Evolutionary conservation across 345 rosid genomes (phyloP).

Genomic region (Syzygium jambos): DNA sequence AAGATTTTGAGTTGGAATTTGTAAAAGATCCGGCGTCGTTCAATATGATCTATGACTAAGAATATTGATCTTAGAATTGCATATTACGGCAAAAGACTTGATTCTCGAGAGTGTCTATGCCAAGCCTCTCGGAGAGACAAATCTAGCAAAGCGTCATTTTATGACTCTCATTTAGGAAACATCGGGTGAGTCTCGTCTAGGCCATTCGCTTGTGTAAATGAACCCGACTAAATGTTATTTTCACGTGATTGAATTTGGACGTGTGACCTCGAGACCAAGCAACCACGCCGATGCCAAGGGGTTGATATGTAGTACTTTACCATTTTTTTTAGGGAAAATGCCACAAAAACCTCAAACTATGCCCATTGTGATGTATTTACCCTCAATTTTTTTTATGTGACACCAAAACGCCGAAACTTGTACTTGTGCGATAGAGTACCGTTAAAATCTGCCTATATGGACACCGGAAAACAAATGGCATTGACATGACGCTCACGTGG

Average conservation of each 20-base stretch:
- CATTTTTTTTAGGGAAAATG: not conserved
- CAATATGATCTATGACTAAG: not conserved
- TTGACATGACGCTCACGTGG: no score
- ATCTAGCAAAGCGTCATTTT: not conserved
- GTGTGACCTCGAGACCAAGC: not conserved
- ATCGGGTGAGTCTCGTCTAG: not conserved
- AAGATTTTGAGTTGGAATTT: not conserved
- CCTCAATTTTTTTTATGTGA: no score
- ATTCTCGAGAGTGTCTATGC: not conserved
- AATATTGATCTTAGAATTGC: not conserved
- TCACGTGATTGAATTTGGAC: not conserved
- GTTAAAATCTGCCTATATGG: no score
- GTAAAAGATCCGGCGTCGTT: not conserved
- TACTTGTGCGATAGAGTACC: no score
- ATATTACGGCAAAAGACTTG: not conserved
- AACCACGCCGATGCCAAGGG: not conserved
- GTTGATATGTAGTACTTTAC: not conserved
- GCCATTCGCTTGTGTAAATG: not conserved
- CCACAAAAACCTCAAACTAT: no score
- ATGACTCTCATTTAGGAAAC: not conserved
- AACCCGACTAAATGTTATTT: not conserved
- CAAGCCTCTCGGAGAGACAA: not conserved
- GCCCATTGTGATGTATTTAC: no score
- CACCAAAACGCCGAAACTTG: no score
- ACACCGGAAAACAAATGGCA: no score